These are phyloP conservation scores for Brassica hybrid DNA, from an alignment of 441 rosid species.

Conservation along the genomic window DNA sequence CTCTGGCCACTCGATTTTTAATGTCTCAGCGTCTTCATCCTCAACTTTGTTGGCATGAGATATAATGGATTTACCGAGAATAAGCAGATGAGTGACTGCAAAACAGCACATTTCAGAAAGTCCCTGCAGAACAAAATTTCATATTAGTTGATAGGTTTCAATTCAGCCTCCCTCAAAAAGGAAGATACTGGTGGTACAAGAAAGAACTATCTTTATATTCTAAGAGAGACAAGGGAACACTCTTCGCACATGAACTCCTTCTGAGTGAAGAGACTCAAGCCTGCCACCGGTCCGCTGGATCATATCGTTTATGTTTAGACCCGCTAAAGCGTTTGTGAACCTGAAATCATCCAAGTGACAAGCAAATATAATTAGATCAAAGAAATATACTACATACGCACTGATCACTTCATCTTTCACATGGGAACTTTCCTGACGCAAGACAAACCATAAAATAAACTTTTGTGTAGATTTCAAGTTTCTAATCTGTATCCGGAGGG, in stretches of 20 bases:
- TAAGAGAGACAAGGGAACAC: conserved; percentile 22
- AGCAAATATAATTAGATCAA: conserved; percentile 10
- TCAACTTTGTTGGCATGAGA: conserved; percentile 65
- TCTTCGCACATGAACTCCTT: conserved; percentile 89
- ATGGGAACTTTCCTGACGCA: background rate
- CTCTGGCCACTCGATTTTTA: conserved; percentile 88
- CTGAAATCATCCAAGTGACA: conserved; percentile 47
- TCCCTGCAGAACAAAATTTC: conserved; percentile 65
- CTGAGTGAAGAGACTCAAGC: conserved; percentile 92
- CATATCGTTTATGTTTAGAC: conserved; percentile 66
- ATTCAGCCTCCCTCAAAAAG: background rate
- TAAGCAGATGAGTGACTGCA: conserved; percentile 85
- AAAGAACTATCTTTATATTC: conserved; percentile 1
- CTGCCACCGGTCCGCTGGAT: conserved; percentile 86
- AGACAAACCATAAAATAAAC: conserved; percentile 1
- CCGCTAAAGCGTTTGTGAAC: conserved; percentile 79
- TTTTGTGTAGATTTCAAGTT: background rate
- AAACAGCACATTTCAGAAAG: conserved; percentile 92
- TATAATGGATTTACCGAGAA: conserved; percentile 78
- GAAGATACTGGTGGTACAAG: background rate
- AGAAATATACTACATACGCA: background rate
- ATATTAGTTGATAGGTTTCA: conserved; percentile 16
- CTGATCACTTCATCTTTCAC: background rate
- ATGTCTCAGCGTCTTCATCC: conserved; percentile 62
- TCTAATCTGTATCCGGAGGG: background rate